Base-by-base conservation (phyloP, 164 flowering plant genomes). In the Chloranthus sessilifolius region DNA sequence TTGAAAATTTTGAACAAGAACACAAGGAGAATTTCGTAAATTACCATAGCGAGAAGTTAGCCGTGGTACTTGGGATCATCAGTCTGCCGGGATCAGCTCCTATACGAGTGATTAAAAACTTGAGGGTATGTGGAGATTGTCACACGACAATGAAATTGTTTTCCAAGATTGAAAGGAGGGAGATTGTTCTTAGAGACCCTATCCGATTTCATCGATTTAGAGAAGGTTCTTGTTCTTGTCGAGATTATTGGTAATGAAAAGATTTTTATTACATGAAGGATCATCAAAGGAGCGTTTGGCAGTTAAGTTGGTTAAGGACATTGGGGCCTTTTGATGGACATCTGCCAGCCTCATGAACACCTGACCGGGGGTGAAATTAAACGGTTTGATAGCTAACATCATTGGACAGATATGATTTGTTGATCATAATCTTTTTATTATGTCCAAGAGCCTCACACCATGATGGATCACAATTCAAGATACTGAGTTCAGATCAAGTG, bases 31-130 rank as follows among this genome's bases (percentile, higher is more conserved):
- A 43, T 12, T 23, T n/a, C 26, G 61, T 30, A 38, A 69, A 68
- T 43, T 58, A 68, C 62, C 85, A 74, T 35, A 74, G 80, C 43
- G 81, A 76, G 54, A 76, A 69, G 60, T 55, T 79, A 60, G 82
- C 85, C 27, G 74, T 79, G 33, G 53, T 67, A 52, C 58, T 71
- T 52, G 79, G 82, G 17, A 47, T 76, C 15, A 60, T 76, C 23
- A 36, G 45, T 52, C 60, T 76, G 64, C 74, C 78, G 11, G 34
- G 42, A 31, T 59, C 62, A 22, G 72, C 77, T 55, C 79, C 78
- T 6, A 55, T 74, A 33, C 72, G 74, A 49, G 77, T 79, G 50
- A 76, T 79, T 75, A 79, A 79, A 64, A 76, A 79, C 59, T 63
- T 79, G 66, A 69, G 81, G 56, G 70, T 67, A 16, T 79, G 81